Evolutionary conservation across 1,284 basidiomycete species (phyloP).

Genomic region (Papiliotrema terrestris): DNA sequence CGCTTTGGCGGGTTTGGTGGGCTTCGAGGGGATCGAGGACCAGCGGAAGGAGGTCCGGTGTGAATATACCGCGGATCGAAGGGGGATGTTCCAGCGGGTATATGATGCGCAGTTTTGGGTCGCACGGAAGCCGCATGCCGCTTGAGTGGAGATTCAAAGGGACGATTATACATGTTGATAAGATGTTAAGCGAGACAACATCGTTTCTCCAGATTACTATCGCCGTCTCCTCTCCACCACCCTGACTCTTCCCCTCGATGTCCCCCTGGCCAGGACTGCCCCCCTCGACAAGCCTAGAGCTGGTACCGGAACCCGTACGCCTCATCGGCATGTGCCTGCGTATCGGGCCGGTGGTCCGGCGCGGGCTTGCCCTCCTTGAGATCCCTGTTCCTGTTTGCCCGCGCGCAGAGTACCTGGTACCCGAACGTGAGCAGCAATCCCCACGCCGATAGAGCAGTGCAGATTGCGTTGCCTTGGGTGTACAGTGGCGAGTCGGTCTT

Average conservation of each 20-base stretch:
- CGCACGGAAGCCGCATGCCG: background rate
- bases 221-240: no score
- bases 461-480: constrained; percentile 19
- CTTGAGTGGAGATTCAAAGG: no score
- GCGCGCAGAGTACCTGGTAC: constrained; percentile 1
- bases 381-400: background rate
- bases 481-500: constrained; percentile 16
- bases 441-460: constrained; percentile 5
- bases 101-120: constrained; percentile 10
- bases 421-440: constrained; percentile 1
- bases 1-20: background rate
- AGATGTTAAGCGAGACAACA: no score
- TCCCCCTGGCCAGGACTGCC: no score
- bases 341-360: constrained; percentile 3
- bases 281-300: background rate
- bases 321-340: constrained; percentile 2
- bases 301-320: constrained; percentile 13
- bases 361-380: background rate
- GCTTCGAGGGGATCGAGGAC: background rate
- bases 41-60: background rate
- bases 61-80: constrained; percentile 7
- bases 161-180: no score
- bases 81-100: constrained; percentile 5
- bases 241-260: no score
- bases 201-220: no score